These are phyloP conservation scores for Hanseniaspora nectarophila DNA, from an alignment of 805 yeast genomes.

Conservation along the genomic window DNA sequence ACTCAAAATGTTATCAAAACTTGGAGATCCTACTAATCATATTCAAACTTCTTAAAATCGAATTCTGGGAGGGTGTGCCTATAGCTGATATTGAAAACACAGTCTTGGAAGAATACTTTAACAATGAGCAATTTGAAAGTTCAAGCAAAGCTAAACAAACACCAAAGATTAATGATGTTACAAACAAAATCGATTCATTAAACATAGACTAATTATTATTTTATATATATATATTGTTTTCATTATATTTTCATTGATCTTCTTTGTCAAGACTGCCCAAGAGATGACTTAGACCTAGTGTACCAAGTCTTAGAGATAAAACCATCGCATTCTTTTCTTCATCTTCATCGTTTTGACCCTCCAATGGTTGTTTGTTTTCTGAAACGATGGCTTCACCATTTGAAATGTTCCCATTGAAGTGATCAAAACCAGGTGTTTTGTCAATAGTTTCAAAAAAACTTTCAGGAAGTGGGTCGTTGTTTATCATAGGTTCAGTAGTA, in stretches of 20 bases:
- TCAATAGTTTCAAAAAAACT: background rate
- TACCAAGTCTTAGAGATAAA: slow-evolving; percentile 10
- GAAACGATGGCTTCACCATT: background rate
- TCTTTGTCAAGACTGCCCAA: background rate
- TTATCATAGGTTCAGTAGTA: background rate
- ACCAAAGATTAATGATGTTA: background rate
- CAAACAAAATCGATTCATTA: background rate
- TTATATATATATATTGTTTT: background rate
- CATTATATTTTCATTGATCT: background rate
- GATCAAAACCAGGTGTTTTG: background rate
- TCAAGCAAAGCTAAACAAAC: background rate
- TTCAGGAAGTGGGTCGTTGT: background rate
- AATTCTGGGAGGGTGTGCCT: background rate
- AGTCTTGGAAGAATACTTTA: background rate
- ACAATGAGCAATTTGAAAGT: background rate
- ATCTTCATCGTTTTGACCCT: background rate
- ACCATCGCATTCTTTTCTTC: slow-evolving; percentile 3
- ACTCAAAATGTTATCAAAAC: background rate
- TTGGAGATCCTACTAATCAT: background rate
- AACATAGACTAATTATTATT: slow-evolving; percentile 2
- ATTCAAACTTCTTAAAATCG: slow-evolving; percentile 4
- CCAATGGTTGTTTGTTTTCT: background rate
- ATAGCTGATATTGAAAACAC: background rate
- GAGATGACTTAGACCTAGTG: slow-evolving; percentile 3
- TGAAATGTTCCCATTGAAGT: background rate